A percentile compares a stretch with the other conserved stretches of the same genome.
Conservation (phyloP, 371 early-diverging fungal genomes). For the Fennellomyces sp. region DNA sequence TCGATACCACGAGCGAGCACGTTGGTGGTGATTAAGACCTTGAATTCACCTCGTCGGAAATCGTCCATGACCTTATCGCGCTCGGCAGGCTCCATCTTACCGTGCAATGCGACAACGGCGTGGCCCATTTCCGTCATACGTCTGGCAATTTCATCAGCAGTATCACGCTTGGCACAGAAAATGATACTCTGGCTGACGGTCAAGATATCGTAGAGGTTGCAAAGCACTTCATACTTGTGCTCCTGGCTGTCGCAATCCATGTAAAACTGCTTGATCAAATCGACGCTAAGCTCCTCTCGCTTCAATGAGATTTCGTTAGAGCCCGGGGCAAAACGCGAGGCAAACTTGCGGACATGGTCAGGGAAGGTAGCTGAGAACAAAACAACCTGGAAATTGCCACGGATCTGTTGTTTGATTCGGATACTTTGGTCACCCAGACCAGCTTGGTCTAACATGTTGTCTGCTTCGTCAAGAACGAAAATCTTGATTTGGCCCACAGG, state of each 20-base stretch:
- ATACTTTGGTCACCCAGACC: conserved; percentile 88
- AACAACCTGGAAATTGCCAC: conserved; percentile 76
- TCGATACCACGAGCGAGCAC: conserved; percentile 98
- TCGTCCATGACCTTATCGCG: conserved; percentile 95
- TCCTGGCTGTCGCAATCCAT: conserved; percentile 86
- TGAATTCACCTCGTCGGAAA: conserved; percentile 90
- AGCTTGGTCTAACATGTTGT: conserved; percentile 91
- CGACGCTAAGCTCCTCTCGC: conserved; percentile 91
- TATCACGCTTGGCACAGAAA: conserved; percentile 85
- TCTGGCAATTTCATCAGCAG: conserved; percentile 80
- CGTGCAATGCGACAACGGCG: conserved; percentile 87
- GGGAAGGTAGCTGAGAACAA: conserved; percentile 98
- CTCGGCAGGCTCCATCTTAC: conserved; percentile 76
- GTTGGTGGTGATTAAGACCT: conserved; percentile 97
- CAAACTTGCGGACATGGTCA: conserved; percentile 77
- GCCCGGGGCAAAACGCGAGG: conserved; percentile 77
- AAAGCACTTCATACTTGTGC: conserved; percentile 85
- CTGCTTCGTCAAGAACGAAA: conserved; percentile 94
- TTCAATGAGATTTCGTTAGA: conserved; percentile 88
- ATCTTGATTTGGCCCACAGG: conserved; percentile 63
- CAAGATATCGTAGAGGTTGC: conserved; percentile 85
- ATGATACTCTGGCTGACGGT: conserved; percentile 98
- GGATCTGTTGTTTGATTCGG: conserved; percentile 75
- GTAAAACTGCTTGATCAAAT: conserved; percentile 96
- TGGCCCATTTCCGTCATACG: conserved; percentile 87